phyloP scores from a whole-genome alignment of 345 rosid species.

The Rhizophora mangle region DNA sequence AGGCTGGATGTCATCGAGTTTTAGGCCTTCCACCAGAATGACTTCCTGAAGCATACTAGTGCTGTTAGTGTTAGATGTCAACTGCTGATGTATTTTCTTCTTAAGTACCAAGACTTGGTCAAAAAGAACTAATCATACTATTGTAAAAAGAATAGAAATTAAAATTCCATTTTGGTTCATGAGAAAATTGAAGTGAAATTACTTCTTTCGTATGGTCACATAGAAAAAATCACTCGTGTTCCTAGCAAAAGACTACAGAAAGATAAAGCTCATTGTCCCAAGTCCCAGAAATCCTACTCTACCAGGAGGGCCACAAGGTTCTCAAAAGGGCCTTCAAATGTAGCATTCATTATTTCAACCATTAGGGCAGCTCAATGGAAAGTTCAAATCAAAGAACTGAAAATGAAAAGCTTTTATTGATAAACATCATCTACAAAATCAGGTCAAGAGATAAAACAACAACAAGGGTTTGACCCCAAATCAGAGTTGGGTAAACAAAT shows the following conservation, averaged over 20 bases:
- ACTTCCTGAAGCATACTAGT: constrained; percentile 23
- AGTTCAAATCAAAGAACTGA: not conserved
- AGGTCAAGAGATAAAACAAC: not conserved
- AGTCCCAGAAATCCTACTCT: not conserved
- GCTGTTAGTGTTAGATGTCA: not conserved
- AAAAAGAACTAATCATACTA: not conserved
- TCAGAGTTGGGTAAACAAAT: too few species aligned
- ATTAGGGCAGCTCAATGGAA: not conserved
- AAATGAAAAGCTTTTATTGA: not conserved
- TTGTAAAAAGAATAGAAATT: not conserved
- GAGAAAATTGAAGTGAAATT: not conserved
- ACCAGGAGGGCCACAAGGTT: too few species aligned
- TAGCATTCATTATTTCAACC: too few species aligned
- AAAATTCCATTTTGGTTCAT: not conserved
- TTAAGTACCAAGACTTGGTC: too few species aligned
- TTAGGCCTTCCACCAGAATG: constrained; percentile 57
- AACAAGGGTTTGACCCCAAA: too few species aligned
- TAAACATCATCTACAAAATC: not conserved
- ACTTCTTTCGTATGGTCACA: not conserved
- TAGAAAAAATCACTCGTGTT: too few species aligned
- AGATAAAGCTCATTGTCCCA: not conserved
- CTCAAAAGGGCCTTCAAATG: too few species aligned
- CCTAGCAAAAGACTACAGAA: not conserved
- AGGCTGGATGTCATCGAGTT: constrained; percentile 52
- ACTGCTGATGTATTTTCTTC: not conserved